Conservation (phyloP, 75 land plant species). For the Pinus tabuliformis region DNA sequence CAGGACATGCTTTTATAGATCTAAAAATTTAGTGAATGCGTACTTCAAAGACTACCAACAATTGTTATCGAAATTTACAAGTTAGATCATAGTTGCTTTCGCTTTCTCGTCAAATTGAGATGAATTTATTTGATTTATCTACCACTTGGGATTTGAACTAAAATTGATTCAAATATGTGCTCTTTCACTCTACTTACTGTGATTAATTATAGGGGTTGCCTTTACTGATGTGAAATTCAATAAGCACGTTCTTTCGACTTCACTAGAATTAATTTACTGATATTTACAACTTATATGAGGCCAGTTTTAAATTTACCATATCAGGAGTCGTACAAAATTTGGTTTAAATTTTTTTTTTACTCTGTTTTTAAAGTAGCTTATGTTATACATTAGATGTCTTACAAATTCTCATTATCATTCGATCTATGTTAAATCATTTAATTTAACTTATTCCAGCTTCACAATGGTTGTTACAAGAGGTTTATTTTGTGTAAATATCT, state of each 20-base stretch:
- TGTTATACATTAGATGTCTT: background rate
- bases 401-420: background rate
- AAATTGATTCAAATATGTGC: background rate
- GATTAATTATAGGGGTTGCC: too few relatives aligned
- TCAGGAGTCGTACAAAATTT: background rate
- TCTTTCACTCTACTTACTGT: background rate
- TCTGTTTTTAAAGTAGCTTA: background rate
- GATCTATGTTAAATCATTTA: background rate
- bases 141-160: background rate
- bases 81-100: background rate
- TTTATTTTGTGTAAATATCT: background rate
- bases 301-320: too few relatives aligned
- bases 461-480: background rate
- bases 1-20: background rate
- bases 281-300: too few relatives aligned
- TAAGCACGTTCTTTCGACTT: too few relatives aligned
- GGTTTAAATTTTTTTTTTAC: background rate
- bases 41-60: too few relatives aligned
- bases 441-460: background rate
- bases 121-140: background rate
- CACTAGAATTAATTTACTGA: too few relatives aligned
- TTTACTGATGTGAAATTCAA: too few relatives aligned
- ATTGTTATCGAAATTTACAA: background rate
- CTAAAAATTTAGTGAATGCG: background rate
- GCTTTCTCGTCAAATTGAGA: background rate